phyloP scores from a whole-genome alignment of 441 rosid species.

The Iberis amara region DNA sequence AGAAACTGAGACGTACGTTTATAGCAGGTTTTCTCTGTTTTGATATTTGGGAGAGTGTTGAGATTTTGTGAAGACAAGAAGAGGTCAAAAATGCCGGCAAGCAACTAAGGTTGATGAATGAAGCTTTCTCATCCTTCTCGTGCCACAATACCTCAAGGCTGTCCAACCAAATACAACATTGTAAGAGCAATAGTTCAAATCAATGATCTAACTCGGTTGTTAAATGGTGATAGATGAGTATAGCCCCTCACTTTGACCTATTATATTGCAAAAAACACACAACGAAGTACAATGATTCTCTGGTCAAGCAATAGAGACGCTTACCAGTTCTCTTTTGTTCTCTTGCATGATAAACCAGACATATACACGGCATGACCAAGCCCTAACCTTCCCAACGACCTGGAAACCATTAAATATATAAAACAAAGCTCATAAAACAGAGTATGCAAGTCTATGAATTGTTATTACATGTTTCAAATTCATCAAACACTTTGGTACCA shows the following conservation, averaged over 20 bases:
- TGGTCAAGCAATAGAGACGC: conserved; percentile 21
- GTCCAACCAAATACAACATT: conserved; percentile 29
- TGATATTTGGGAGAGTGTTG: conserved; percentile 53
- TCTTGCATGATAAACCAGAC: conserved; percentile 71
- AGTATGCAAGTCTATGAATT: background rate
- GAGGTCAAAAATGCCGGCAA: conserved; percentile 84
- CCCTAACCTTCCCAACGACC: conserved; percentile 84
- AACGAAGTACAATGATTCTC: background rate
- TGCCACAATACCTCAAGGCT: conserved; percentile 74
- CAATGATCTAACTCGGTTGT: background rate
- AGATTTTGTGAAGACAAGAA: conserved; percentile 62
- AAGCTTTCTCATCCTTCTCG: conserved; percentile 54
- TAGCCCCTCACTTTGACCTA: background rate
- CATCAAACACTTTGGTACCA: conserved; percentile 45
- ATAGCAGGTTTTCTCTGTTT: conserved; percentile 36
- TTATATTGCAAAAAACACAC: background rate
- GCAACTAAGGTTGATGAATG: conserved; percentile 68
- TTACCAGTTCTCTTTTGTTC: conserved; percentile 44
- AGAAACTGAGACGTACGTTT: conserved; percentile 5
- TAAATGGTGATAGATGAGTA: background rate
- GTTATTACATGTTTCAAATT: background rate
- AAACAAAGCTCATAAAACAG: conserved; percentile 1
- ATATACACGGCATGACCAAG: conserved; percentile 64
- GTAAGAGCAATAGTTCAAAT: background rate
- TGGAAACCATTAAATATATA: conserved; percentile 28